phyloP scores from a whole-genome alignment of 805 yeast genomes.

The Peterozyma toletana region DNA sequence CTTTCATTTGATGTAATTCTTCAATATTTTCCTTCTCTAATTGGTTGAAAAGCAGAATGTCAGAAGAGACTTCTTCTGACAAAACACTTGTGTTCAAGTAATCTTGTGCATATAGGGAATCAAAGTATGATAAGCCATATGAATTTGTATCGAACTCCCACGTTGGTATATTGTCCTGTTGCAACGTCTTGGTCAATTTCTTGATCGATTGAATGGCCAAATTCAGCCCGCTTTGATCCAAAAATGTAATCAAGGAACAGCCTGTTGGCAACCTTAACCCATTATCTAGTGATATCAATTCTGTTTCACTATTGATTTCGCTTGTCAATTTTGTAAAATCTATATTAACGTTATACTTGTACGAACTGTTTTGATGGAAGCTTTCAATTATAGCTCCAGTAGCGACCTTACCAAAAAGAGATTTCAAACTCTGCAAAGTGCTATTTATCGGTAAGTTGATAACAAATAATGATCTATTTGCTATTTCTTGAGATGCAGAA shows the following conservation, averaged over 20 bases:
- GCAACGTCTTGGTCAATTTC: conserved; percentile 27
- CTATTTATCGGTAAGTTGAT: conserved; percentile 71
- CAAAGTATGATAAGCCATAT: conserved; percentile 6
- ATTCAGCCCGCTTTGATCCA: conserved; percentile 62
- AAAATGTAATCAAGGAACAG: conserved; percentile 65
- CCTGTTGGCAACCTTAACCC: conserved; percentile 56
- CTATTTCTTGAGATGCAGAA: conserved; percentile 31
- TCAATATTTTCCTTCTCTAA: conserved; percentile 60
- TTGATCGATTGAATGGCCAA: conserved; percentile 60
- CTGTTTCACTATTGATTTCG: conserved; percentile 34
- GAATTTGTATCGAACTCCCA: conserved; percentile 24
- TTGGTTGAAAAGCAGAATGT: conserved; percentile 60
- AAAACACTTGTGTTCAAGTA: conserved; percentile 42
- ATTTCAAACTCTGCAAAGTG: conserved; percentile 42
- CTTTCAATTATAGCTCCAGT: conserved; percentile 58
- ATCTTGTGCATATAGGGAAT: conserved; percentile 4
- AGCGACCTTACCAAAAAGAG: conserved; percentile 50
- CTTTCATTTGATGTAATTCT: conserved; percentile 45
- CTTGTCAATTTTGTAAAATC: conserved; percentile 55
- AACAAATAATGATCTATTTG: conserved; percentile 58
- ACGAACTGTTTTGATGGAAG: conserved; percentile 25
- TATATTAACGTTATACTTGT: conserved; percentile 35
- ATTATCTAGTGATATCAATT: conserved; percentile 18
- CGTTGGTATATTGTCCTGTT: conserved; percentile 18
- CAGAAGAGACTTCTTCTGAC: conserved; percentile 47